phyloP scores from a whole-genome alignment of 257 asterid species.

The Eustoma russellianum region DNA sequence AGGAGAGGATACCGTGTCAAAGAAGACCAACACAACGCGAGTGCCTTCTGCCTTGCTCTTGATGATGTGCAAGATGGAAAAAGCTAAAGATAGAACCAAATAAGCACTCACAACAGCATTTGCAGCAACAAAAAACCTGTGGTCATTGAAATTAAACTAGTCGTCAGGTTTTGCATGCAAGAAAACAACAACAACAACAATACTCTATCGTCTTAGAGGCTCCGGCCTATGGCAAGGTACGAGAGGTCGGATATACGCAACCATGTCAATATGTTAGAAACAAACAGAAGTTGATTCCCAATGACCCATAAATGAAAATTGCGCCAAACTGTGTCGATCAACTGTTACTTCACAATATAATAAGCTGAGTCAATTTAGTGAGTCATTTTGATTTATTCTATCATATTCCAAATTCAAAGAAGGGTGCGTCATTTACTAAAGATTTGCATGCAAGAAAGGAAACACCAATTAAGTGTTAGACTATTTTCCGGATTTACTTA shows the following conservation, averaged over 20 bases:
- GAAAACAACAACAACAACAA: too few relatives aligned
- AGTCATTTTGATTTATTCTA: too few relatives aligned
- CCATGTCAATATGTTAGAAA: too few relatives aligned
- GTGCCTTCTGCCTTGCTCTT: conserved; percentile 27
- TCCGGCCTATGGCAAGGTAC: too few relatives aligned
- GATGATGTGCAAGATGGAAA: conserved; percentile 55
- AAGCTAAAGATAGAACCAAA: conserved; percentile 48
- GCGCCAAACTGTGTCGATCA: too few relatives aligned
- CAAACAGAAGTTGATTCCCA: too few relatives aligned
- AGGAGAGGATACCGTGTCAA: conserved; percentile 40
- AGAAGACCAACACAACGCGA: conserved; percentile 35
- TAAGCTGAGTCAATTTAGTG: too few relatives aligned
- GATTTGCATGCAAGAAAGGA: not conserved
- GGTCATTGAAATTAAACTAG: not conserved
- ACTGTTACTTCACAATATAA: too few relatives aligned
- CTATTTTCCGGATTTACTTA: conserved; percentile 17
- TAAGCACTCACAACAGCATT: conserved; percentile 59
- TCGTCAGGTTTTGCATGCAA: not conserved
- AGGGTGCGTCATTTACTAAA: too few relatives aligned
- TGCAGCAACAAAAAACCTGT: conserved; percentile 76
- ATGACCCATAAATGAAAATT: too few relatives aligned
- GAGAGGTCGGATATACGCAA: too few relatives aligned
- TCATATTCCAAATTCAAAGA: too few relatives aligned
- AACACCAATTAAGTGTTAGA: not conserved
- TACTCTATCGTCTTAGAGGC: not conserved